phyloP scores from a whole-genome alignment of 83 land plant species.

The Diphasiastrum complanatum region DNA sequence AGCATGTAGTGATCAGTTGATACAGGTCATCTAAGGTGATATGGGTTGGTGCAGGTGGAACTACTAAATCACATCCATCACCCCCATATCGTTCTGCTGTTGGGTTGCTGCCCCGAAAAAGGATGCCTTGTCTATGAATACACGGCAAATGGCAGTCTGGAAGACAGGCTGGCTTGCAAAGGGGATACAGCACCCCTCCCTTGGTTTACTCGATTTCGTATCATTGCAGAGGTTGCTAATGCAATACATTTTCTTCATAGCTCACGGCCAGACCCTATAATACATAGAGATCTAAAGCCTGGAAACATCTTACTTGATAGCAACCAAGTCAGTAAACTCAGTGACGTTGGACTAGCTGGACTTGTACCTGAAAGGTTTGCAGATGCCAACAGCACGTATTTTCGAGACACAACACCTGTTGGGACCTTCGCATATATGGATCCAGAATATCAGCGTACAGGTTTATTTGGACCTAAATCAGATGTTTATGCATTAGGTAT shows the following conservation, averaged over 20 bases:
- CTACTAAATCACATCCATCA: conserved; percentile 7
- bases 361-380: conserved; percentile 37
- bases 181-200: conserved; percentile 8
- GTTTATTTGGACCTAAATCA: conserved; percentile 52
- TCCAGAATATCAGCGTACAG: conserved; percentile 68
- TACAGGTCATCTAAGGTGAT: too few relatives aligned
- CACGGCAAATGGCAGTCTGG: conserved; percentile 15
- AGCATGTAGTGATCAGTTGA: too few relatives aligned
- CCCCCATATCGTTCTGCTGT: conserved; percentile 5
- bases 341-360: conserved; percentile 63
- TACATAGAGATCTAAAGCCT: conserved; percentile 12
- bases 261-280: conserved; percentile 3
- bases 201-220: conserved; percentile 6
- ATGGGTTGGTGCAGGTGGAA: conserved; percentile 6
- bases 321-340: conserved; percentile 33
- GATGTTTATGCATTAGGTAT: conserved; percentile 60
- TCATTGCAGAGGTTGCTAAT: conserved; percentile 3
- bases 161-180: conserved; percentile 3
- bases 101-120: conserved; percentile 12
- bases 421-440: conserved; percentile 66
- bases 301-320: conserved; percentile 8
- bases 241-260: conserved; percentile 9
- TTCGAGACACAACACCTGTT: conserved; percentile 42
- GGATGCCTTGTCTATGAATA: conserved; percentile 15
- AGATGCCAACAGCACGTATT: conserved; percentile 22